phyloP scores from a whole-genome alignment of 345 rosid genomes.

The Linum trigynum region DNA sequence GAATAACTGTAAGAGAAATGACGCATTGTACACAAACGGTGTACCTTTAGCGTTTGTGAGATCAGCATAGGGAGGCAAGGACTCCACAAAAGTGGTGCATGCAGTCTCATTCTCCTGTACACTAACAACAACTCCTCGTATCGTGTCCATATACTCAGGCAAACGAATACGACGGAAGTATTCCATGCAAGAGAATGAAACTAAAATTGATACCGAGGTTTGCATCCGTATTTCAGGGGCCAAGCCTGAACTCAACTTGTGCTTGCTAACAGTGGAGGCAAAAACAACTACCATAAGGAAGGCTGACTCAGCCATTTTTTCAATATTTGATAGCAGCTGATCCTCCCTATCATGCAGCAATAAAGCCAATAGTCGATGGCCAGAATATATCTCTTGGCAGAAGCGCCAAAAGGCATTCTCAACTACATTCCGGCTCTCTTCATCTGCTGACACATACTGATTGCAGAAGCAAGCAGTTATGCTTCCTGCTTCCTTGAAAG shows the following conservation, averaged over 20 bases:
- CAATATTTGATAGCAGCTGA: conserved; percentile 47
- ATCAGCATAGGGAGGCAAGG: conserved; percentile 61
- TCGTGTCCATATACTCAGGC: conserved; percentile 83
- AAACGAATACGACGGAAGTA: conserved; percentile 74
- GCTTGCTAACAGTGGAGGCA: conserved; percentile 65
- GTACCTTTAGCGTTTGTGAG: conserved; percentile 65
- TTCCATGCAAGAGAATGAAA: conserved; percentile 74
- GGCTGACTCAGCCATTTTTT: conserved; percentile 82
- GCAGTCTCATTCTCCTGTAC: conserved; percentile 71
- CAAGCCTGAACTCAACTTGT: conserved; percentile 39
- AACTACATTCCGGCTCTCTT: conserved; percentile 43
- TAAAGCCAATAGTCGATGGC: conserved; percentile 57
- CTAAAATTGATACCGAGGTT: conserved; percentile 58
- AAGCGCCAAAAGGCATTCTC: conserved; percentile 68
- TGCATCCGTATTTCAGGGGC: conserved; percentile 47
- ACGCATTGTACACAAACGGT: conserved; percentile 1
- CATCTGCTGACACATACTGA: conserved; percentile 46
- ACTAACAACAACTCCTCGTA: conserved; percentile 57
- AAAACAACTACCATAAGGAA: conserved; percentile 87
- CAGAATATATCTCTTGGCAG: conserved; percentile 63
- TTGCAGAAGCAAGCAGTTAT: background rate
- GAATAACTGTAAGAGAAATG: conserved; percentile 3
- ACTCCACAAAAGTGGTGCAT: conserved; percentile 60
- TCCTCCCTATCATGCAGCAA: conserved; percentile 50
- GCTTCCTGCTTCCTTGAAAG: conserved; percentile 74